Conservation (phyloP, 768 basidiomycete genomes). For the Suillus placidus region DNA sequence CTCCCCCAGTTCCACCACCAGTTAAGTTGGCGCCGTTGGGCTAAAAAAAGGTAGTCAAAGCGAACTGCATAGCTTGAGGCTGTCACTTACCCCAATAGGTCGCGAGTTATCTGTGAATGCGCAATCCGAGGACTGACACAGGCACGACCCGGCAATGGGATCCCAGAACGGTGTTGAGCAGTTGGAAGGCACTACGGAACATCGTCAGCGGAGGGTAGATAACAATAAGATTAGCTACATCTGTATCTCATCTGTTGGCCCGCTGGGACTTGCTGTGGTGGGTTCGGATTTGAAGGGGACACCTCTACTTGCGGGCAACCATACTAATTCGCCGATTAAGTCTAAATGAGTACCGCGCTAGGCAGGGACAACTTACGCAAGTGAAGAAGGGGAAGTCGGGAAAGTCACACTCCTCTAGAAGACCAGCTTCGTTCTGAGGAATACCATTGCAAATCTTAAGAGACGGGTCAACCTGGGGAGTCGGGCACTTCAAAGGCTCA, state of each 20-base stretch:
- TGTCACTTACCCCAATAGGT: slow-evolving; percentile 59
- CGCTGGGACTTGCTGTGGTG: slow-evolving; percentile 52
- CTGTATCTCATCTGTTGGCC: slow-evolving; percentile 54
- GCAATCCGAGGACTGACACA: slow-evolving; percentile 60
- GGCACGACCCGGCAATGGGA: slow-evolving; percentile 64
- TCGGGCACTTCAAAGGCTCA: slow-evolving; percentile 61
- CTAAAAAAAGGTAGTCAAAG: slow-evolving; percentile 32
- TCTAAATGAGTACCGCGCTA: background rate
- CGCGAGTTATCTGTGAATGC: slow-evolving; percentile 64
- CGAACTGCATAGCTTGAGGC: slow-evolving; percentile 2
- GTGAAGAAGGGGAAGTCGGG: slow-evolving; percentile 79
- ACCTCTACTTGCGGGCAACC: slow-evolving; percentile 66
- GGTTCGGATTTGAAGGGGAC: slow-evolving; percentile 64
- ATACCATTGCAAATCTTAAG: slow-evolving; percentile 78
- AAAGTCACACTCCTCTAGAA: slow-evolving; percentile 65
- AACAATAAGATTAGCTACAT: slow-evolving; percentile 42
- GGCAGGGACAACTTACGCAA: slow-evolving; percentile 51
- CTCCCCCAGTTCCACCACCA: slow-evolving; percentile 54
- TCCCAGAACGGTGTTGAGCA: slow-evolving; percentile 85
- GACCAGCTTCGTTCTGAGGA: slow-evolving; percentile 63
- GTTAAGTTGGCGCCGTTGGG: slow-evolving; percentile 73
- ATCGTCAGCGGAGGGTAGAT: slow-evolving; percentile 8
- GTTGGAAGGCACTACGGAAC: slow-evolving; percentile 58
- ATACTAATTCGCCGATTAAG: slow-evolving; percentile 48
- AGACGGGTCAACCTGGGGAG: slow-evolving; percentile 57